Conservation (phyloP, 176 grass and related monocot species). For the Themeda triandra region DNA sequence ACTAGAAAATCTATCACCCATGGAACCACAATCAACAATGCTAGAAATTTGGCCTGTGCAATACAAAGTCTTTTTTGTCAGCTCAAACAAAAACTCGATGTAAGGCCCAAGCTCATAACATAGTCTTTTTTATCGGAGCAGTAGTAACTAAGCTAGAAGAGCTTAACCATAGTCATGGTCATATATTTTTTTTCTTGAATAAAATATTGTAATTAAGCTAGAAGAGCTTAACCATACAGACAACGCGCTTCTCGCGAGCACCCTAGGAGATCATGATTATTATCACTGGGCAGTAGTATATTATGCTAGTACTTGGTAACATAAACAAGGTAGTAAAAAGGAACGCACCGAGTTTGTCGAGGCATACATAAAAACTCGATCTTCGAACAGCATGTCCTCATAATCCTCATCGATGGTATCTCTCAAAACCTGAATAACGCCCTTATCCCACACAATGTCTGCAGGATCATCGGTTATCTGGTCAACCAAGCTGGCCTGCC, state of each 20-base stretch:
- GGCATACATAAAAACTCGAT: slow-evolving; percentile 78
- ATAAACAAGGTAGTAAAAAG: slow-evolving; percentile 13
- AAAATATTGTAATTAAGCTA: not conserved
- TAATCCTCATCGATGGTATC: slow-evolving; percentile 54
- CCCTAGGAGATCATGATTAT: not conserved
- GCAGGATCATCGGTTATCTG: slow-evolving; percentile 59
- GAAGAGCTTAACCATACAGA: not conserved
- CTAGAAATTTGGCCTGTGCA: slow-evolving; percentile 87
- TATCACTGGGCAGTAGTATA: not conserved
- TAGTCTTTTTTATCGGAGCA: not conserved
- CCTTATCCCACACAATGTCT: slow-evolving; percentile 61
- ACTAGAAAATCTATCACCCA: slow-evolving; percentile 72
- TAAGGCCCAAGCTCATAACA: no score
- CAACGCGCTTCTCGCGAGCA: not conserved
- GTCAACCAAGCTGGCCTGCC: slow-evolving; percentile 2
- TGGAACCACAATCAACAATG: slow-evolving; percentile 69
- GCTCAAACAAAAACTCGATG: not conserved
- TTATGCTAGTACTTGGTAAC: not conserved
- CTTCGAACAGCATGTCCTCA: slow-evolving; percentile 80
- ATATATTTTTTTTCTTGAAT: not conserved
- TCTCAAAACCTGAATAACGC: slow-evolving; percentile 49
- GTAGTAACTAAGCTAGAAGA: not conserved
- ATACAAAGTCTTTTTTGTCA: not conserved
- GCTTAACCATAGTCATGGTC: not conserved
- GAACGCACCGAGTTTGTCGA: slow-evolving; percentile 65